Evolutionary conservation across 2,329 filamentous ascomycete species (phyloP), one percentile per base, ranked within the genome.

Genomic region (Cyphellophora europaea): DNA sequence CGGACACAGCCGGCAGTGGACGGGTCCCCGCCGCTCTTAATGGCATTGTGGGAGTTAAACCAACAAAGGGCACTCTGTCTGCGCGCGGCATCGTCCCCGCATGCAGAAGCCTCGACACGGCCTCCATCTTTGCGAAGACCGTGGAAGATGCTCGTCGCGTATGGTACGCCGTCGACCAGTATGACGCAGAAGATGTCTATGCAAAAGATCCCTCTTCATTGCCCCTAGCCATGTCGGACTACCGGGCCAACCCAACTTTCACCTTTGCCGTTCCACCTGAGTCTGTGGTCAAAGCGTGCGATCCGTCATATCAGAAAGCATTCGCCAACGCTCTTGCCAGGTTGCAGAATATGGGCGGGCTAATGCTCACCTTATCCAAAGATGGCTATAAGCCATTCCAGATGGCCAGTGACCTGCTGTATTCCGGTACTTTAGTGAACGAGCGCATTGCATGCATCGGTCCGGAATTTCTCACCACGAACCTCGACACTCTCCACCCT

Each of bases 361-460:
- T 49, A 0, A 8, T 25, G 8, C 8, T 25, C 8, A 8, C 8
- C 8, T 51, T 69, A 6, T 47, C 56, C 18, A 53, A 63, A 2
- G 52, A 66, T 15, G 65, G 72, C 44, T 75, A 71, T 52, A 45
- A 53, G 1, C 51, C 58, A 2, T 69, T 77, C 25, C 65, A 73
- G 36, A 60, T 63, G 32, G 71, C 69, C 3, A 71, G 67, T 3
- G 56, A 65, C 32, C 57, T 77, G 2, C 55, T 77, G 0, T 77
- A 77, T 47, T 65, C 70, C 14, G 72, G 72, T 0, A 67, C 71
- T 0, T 69, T 75, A 51, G 69, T 77, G 2, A 68, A 65, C 2
- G 73, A 77, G 48, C 62, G 73, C 11, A 56, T 72, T 6, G 65
- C 68, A 2, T 60, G 52, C 49, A 53, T 59, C 41, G 58, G 50